Percentiles rank a stretch among this genome's conserved stretches.
phyloP scores from a whole-genome alignment of 305 asterid genomes.

The Fraxinus paxiana region DNA sequence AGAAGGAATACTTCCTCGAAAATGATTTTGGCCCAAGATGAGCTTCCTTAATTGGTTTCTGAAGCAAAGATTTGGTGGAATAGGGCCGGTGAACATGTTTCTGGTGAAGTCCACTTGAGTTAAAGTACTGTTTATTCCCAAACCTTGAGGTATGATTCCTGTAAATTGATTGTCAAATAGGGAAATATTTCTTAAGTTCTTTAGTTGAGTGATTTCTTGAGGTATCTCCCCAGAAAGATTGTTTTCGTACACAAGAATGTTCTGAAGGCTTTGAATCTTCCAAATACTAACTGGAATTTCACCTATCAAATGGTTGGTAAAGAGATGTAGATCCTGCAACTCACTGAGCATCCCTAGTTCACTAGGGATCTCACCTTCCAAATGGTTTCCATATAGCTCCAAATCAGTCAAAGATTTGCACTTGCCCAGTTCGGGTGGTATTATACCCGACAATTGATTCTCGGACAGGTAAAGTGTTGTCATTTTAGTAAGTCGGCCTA shows the following conservation, averaged over 20 bases:
- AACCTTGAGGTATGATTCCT: slow-evolving; percentile 67
- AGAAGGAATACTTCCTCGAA: slow-evolving; percentile 59
- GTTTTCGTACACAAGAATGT: slow-evolving; percentile 54
- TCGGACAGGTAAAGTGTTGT: slow-evolving; percentile 49
- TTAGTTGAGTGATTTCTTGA: slow-evolving; percentile 48
- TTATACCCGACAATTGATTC: slow-evolving; percentile 61
- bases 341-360: slow-evolving; percentile 57
- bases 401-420: slow-evolving; percentile 61
- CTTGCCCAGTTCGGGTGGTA: slow-evolving; percentile 70
- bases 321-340: slow-evolving; percentile 46
- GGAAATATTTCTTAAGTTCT: slow-evolving; percentile 51
- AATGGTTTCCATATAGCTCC: slow-evolving; percentile 46
- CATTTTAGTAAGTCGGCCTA: slow-evolving; percentile 52
- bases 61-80: slow-evolving; percentile 69
- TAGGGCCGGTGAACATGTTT: slow-evolving; percentile 65
- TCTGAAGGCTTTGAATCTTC: slow-evolving; percentile 57
- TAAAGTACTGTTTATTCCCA: slow-evolving; percentile 69
- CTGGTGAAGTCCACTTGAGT: slow-evolving; percentile 46
- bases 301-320: slow-evolving; percentile 56
- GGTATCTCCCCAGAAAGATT: slow-evolving; percentile 74
- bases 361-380: slow-evolving; percentile 58
- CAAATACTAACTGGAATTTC: slow-evolving; percentile 64
- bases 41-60: slow-evolving; percentile 55
- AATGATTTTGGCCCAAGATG: slow-evolving; percentile 51
- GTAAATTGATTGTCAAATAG: slow-evolving; percentile 57